Evolutionary conservation across 805 yeast species (phyloP).

Genomic region (Metschnikowia corniflorae): DNA sequence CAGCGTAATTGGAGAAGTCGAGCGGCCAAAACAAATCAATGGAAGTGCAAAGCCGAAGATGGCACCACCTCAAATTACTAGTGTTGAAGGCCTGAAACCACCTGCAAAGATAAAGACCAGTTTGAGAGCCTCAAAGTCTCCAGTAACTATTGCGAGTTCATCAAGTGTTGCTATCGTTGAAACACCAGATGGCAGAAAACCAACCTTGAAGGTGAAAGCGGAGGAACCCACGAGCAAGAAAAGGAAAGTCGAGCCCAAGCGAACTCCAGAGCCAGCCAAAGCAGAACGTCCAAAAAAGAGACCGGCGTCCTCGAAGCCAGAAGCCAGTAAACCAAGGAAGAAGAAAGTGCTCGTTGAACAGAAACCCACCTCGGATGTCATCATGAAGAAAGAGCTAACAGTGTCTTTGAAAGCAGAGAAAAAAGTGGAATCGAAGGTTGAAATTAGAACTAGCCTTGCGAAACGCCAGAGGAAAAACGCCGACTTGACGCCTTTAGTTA

Average conservation of each 20-base stretch:
- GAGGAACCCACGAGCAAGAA: neutral
- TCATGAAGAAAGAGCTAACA: neutral
- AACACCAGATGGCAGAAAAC: neutral
- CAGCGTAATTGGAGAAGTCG: conserved; percentile 3
- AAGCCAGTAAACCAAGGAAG: neutral
- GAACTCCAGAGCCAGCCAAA: conserved; percentile 3
- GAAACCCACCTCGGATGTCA: neutral
- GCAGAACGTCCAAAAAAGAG: conserved; percentile 2
- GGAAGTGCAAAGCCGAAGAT: neutral
- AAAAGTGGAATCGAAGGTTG: conserved; percentile 1
- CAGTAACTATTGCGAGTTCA: neutral
- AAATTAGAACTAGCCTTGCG: conserved; percentile 1
- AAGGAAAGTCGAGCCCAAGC: neutral
- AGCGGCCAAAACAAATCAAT: neutral
- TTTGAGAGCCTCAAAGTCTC: neutral
- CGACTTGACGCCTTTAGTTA: conserved; percentile 10
- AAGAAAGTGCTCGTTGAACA: no score
- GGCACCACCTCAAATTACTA: neutral
- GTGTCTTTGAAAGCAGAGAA: conserved; percentile 1
- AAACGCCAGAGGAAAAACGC: conserved; percentile 12
- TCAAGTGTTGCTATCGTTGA: neutral
- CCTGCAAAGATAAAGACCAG: neutral
- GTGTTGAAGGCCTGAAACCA: neutral
- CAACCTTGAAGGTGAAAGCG: neutral
- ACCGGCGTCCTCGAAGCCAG: neutral